phyloP scores from a whole-genome alignment of 768 basidiomycete genomes.

The Dictyophora rubrovolvata region DNA sequence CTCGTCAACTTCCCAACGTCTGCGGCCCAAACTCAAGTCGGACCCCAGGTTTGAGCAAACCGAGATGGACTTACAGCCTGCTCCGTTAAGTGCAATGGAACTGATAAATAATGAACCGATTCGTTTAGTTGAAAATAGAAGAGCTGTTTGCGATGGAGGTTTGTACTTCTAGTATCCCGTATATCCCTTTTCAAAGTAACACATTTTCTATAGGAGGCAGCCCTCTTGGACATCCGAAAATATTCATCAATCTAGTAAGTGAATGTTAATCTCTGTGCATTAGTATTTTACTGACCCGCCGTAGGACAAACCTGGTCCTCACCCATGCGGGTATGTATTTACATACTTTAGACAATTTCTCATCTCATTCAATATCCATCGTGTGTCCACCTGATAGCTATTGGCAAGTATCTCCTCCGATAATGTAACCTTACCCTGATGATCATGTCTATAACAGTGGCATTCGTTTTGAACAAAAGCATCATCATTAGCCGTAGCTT shows the following conservation, averaged over 20 bases:
- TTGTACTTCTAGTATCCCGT: constrained; percentile 22
- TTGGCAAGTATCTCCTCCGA: constrained; percentile 20
- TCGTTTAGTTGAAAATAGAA: constrained; percentile 68
- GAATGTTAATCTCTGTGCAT: background rate
- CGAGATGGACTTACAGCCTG: constrained; percentile 76
- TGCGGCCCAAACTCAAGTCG: constrained; percentile 47
- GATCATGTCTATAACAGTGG: constrained; percentile 41
- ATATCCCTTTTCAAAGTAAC: constrained; percentile 2
- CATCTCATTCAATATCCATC: constrained; percentile 2
- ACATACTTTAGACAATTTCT: constrained; percentile 3
- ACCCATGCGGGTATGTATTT: constrained; percentile 74
- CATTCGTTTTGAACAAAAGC: constrained; percentile 79
- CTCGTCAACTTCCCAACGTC: constrained; percentile 79
- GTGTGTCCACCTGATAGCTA: constrained; percentile 18
- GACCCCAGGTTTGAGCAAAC: constrained; percentile 92
- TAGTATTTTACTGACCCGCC: constrained; percentile 6
- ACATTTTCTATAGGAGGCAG: constrained; percentile 62
- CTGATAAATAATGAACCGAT: constrained; percentile 82
- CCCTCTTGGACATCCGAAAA: constrained; percentile 91
- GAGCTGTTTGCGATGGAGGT: constrained; percentile 95
- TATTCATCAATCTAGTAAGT: constrained; percentile 89
- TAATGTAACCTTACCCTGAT: too few relatives aligned
- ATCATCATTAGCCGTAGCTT: constrained; percentile 37
- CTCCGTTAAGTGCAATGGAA: constrained; percentile 84
- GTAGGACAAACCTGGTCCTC: constrained; percentile 85